Conservation (phyloP, 2,329 filamentous ascomycete species). For the Pseudocercospora musae region DNA sequence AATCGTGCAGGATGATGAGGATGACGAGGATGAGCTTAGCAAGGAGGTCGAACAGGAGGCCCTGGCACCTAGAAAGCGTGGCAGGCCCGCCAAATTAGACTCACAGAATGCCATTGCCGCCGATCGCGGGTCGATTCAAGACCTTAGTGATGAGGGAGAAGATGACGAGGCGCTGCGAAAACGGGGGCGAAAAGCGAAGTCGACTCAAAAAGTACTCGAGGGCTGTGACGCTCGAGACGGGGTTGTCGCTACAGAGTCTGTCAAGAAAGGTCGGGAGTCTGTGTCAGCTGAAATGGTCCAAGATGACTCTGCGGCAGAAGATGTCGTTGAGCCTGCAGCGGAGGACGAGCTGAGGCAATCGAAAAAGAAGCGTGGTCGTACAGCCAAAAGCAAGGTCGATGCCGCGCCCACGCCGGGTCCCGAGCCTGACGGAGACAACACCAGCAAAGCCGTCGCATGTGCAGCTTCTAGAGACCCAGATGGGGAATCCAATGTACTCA, state of each 20-base stretch:
- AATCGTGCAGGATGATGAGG: slow-evolving; percentile 21
- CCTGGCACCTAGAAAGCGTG: slow-evolving; percentile 13
- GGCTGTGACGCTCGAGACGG: slow-evolving; percentile 4
- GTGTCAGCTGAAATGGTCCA: slow-evolving; percentile 4
- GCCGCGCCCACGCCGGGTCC: neutral
- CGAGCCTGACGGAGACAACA: neutral
- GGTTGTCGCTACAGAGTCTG: neutral
- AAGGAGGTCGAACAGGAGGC: slow-evolving; percentile 12
- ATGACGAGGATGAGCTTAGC: slow-evolving; percentile 28
- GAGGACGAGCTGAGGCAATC: slow-evolving; percentile 23
- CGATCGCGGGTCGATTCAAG: neutral
- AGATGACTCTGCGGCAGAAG: slow-evolving; percentile 17
- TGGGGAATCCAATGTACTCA: neutral
- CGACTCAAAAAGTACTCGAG: neutral
- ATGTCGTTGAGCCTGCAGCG: slow-evolving; percentile 7
- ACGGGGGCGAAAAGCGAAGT: slow-evolving; percentile 13
- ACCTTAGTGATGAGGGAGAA: neutral
- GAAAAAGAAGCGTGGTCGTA: slow-evolving; percentile 45
- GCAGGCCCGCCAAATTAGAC: slow-evolving; percentile 15
- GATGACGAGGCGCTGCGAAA: slow-evolving; percentile 8
- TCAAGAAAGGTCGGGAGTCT: slow-evolving; percentile 6
- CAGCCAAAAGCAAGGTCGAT: slow-evolving; percentile 13
- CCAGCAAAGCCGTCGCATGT: neutral
- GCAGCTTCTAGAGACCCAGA: neutral
- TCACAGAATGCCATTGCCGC: neutral